Percentiles rank a stretch among this genome's conserved stretches.
These are phyloP conservation scores for Fomitopsis betulina DNA, from an alignment of 1,284 basidiomycete genomes.

Conservation along the genomic window DNA sequence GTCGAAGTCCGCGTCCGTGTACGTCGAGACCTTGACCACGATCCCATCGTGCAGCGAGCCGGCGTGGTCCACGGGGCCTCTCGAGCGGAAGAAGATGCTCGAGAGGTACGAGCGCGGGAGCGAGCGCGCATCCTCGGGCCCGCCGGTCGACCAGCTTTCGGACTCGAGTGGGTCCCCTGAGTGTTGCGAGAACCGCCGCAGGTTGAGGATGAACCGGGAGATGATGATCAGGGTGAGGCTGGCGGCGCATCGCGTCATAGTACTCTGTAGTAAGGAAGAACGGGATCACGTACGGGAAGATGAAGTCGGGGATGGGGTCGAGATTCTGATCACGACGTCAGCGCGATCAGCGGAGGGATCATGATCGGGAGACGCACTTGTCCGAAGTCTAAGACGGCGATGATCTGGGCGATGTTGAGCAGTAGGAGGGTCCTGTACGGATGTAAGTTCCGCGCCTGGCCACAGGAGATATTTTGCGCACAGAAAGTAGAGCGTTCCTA, in stretches of 20 bases:
- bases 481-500: not conserved
- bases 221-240: not conserved
- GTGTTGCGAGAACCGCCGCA: not conserved
- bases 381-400: not conserved
- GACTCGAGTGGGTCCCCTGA: not conserved
- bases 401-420: slow-evolving; percentile 1
- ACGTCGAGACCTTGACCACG: not conserved
- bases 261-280: not conserved
- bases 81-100: not conserved
- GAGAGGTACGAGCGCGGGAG: not conserved
- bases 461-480: not conserved
- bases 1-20: not conserved
- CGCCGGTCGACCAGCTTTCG: not conserved
- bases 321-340: not conserved
- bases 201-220: slow-evolving; percentile 1
- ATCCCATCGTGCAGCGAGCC: not conserved
- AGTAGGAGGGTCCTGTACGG: not conserved
- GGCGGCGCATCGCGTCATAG: not conserved
- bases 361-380: not conserved
- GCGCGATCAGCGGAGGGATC: not conserved
- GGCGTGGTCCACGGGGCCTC: not conserved
- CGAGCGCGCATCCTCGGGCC: not conserved
- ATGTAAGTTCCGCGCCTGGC: not conserved
- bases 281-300: not conserved
- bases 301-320: not conserved